Evolutionary conservation across 305 asterid species (phyloP), one percentile per base, ranked within the genome.

Genomic region (Nicotiana rustica): DNA sequence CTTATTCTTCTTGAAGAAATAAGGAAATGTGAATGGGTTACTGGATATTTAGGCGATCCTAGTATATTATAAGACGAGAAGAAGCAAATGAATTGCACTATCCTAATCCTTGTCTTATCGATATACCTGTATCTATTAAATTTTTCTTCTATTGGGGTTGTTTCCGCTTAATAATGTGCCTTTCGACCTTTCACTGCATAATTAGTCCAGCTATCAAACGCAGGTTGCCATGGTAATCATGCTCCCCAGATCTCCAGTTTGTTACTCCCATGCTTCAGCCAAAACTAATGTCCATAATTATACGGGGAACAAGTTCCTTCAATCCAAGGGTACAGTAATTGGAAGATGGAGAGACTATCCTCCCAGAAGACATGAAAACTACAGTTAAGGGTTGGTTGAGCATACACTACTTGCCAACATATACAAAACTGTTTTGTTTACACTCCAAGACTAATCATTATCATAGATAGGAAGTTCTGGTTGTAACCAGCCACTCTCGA

Each of bases 1-100:
- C 52, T 21, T 71, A 19, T 71, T 71, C 6, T 71, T 71, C 38
- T 71, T 19, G 18, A 71, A 71, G 78, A 41, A 70, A 18, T 41
- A 41, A 5, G 33, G n/a, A 10, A n/a, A n/a, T n/a, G 78, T 18
- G 78, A 70, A 35, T 41, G 35, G 52, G 57, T 69, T 69, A 38
- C 57, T 69, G 77, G 77, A 71, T 70, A 70, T 31, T 10, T 44
- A 1, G 31, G 2, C 3, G 78, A 25, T 3, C 12, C 38, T 21
- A 44, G 14, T 47, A 10, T 12, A 21, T 44, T 71, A 44, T 44
- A 44, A 2, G 52, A 44, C 52, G 9, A 9, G 12, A 44, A 44
- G 52, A 69, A 41, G 59, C 59, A 10, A 41, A 69, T 41, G 12
- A 41, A 69, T 41, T 69, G 77, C 31, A 10, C 57, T 15, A n/a